Evolutionary conservation across 495 filamentous ascomycete genomes (phyloP).

Genomic region (Penicillium flavigenum): DNA sequence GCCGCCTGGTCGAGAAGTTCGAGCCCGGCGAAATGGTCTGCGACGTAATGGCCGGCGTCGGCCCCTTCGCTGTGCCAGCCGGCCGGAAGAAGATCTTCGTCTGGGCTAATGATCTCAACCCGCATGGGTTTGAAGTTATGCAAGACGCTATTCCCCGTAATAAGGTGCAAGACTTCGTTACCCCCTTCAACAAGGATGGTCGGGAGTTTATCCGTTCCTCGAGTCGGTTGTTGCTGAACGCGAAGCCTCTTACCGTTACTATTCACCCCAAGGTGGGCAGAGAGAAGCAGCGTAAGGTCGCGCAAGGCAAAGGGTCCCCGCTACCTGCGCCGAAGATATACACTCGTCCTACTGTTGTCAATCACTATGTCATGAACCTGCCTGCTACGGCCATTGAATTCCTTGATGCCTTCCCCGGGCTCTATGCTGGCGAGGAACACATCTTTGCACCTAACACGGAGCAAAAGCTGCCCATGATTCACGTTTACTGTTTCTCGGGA

Average conservation of each 20-base stretch:
- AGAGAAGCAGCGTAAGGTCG: constrained; percentile 24
- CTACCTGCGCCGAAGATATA: constrained; percentile 46
- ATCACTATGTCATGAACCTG: constrained; percentile 96
- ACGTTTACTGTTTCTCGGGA: constrained; percentile 85
- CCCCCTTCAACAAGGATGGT: constrained; percentile 76
- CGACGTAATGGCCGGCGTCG: constrained; percentile 97
- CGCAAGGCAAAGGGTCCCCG: constrained; percentile 20
- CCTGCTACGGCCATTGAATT: constrained; percentile 86
- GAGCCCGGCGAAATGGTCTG: constrained; percentile 81
- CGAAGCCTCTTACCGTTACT: constrained; percentile 45
- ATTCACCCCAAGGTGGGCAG: constrained; percentile 39
- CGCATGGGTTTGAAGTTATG: constrained; percentile 74
- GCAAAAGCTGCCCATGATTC: constrained; percentile 70
- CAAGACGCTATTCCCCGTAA: constrained; percentile 68
- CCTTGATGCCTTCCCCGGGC: constrained; percentile 76
- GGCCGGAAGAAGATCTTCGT: constrained; percentile 89
- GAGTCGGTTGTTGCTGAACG: constrained; percentile 57
- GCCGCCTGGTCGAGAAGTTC: constrained; percentile 75
- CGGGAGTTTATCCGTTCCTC: constrained; percentile 72
- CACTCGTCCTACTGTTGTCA: constrained; percentile 64
- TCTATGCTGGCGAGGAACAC: constrained; percentile 67
- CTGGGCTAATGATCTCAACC: constrained; percentile 97
- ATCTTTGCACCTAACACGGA: constrained; percentile 63
- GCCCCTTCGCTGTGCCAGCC: constrained; percentile 91
- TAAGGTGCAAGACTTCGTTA: constrained; percentile 76